phyloP scores from a whole-genome alignment of 495 filamentous ascomycete species.

The Penicillium maclennaniae region DNA sequence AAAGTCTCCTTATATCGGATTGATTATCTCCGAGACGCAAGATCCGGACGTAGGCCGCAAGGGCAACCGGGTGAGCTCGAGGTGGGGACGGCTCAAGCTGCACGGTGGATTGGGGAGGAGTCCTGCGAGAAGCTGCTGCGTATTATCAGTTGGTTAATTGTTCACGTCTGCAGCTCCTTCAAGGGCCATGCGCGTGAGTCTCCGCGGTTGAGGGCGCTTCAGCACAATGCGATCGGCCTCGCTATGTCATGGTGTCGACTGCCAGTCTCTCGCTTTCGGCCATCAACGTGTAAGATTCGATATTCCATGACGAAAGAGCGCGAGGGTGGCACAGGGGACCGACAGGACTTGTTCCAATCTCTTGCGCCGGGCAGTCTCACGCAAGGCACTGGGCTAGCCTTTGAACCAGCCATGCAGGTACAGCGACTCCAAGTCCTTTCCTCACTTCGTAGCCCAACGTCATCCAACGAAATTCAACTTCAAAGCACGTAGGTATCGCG shows the following conservation, averaged over 20 bases:
- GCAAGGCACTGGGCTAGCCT: constrained; percentile 10
- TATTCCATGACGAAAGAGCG: not conserved
- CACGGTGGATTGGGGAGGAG: constrained; percentile 1
- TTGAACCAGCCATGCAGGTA: constrained; percentile 17
- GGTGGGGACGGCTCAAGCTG: constrained; percentile 1
- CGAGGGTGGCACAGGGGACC: not conserved
- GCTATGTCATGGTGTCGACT: not conserved
- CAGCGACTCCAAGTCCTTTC: not conserved
- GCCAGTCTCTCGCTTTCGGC: not conserved
- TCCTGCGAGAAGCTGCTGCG: not conserved
- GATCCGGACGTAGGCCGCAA: constrained; percentile 4
- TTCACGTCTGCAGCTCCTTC: not conserved
- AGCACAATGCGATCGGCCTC: not conserved
- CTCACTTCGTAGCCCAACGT: not conserved
- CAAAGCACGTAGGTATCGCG: not conserved
- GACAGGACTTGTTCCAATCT: not conserved
- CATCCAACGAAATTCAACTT: not conserved
- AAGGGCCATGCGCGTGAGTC: not conserved
- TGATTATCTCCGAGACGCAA: constrained; percentile 1
- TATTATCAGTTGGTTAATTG: not conserved
- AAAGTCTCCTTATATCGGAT: not conserved
- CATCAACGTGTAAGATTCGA: not conserved
- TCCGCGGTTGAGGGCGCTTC: not conserved
- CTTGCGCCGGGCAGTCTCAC: constrained; percentile 7
- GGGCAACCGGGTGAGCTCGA: not conserved